Percentiles rank a stretch among this genome's conserved stretches.
Conservation (phyloP, 164 flowering plant species). For the Paratinospora sagittata region DNA sequence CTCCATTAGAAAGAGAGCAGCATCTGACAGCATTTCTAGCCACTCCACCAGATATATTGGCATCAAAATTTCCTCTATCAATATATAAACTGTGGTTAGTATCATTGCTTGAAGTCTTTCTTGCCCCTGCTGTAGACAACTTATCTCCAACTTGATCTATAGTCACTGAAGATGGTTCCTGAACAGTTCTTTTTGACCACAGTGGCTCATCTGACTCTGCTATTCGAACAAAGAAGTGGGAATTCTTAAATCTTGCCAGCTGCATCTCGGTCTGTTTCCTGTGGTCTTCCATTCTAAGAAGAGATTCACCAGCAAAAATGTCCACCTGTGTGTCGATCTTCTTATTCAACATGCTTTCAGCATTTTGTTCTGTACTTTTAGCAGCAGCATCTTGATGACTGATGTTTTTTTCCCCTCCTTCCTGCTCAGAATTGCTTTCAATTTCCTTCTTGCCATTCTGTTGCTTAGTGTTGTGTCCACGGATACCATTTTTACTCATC, state of each 20-base stretch:
- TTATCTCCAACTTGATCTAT: constrained; percentile 27
- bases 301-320: constrained; percentile 68
- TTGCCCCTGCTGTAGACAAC: constrained; percentile 13
- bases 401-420: constrained; percentile 17
- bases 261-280: constrained; percentile 61
- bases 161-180: constrained; percentile 22
- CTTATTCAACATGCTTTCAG: constrained; percentile 25
- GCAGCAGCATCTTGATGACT: constrained; percentile 20
- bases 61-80: constrained; percentile 80
- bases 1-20: constrained; percentile 79
- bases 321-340: constrained; percentile 35
- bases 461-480: constrained; percentile 31
- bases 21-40: constrained; percentile 70
- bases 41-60: constrained; percentile 72
- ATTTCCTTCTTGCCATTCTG: constrained; percentile 33
- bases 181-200: constrained; percentile 56
- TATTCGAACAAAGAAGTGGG: constrained; percentile 88
- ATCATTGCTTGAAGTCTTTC: constrained; percentile 17
- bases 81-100: constrained; percentile 42
- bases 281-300: constrained; percentile 75
- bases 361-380: constrained; percentile 32
- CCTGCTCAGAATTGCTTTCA: constrained; percentile 15
- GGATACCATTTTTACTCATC: constrained; percentile 63
- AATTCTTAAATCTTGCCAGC: constrained; percentile 58
- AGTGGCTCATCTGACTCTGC: constrained; percentile 70